Percentiles rank a stretch among this genome's conserved stretches.
These are phyloP conservation scores for Camellia lanceoleosa DNA, from an alignment of 148 eudicot genomes.

Conservation along the genomic window DNA sequence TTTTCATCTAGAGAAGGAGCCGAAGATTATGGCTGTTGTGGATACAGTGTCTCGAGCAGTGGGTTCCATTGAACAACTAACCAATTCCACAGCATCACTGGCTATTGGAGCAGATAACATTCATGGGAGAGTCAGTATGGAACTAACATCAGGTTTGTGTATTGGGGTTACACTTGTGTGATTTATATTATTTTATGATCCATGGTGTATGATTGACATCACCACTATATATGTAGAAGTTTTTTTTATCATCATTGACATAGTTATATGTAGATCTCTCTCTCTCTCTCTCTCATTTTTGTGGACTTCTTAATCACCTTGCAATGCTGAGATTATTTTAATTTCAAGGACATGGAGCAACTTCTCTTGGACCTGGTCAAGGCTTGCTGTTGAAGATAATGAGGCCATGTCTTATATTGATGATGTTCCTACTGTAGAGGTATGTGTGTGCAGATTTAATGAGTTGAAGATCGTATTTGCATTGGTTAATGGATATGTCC, in stretches of 20 bases:
- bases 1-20: conserved; percentile 29
- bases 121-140: conserved; percentile 36
- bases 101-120: conserved; percentile 36
- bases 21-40: conserved; percentile 25
- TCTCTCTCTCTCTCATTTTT: background rate
- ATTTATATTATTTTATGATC: background rate
- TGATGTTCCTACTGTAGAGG: conserved; percentile 42
- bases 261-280: background rate
- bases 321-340: conserved; percentile 18
- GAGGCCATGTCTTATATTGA: conserved; percentile 38
- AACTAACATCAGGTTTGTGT: conserved; percentile 30
- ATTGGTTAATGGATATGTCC: background rate
- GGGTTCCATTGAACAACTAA: conserved; percentile 30
- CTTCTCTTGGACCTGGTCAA: conserved; percentile 24
- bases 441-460: conserved; percentile 22
- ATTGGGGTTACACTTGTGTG: background rate
- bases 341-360: conserved; percentile 44
- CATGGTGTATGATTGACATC: background rate
- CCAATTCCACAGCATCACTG: conserved; percentile 35
- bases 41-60: conserved; percentile 27
- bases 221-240: background rate
- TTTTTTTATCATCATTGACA: background rate
- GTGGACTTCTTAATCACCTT: background rate
- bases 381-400: conserved; percentile 40
- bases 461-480: background rate